Percentiles rank a stretch among this genome's conserved stretches.
phyloP scores from a whole-genome alignment of 148 eudicot genomes.

The Nepenthes mirabilis region DNA sequence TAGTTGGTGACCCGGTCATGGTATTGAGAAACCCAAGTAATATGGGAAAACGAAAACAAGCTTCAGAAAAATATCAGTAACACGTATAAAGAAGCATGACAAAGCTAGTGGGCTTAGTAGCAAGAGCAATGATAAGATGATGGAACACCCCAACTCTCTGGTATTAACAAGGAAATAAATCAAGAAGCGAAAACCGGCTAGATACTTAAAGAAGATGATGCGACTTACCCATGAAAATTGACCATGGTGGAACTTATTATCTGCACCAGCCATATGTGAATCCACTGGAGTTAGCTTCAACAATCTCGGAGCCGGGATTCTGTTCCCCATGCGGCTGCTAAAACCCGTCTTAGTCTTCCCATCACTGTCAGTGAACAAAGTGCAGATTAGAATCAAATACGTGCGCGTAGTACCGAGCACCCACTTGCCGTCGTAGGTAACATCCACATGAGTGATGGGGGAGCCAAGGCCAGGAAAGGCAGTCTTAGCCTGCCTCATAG shows the following conservation, averaged over 20 bases:
- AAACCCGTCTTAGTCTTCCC: conserved; percentile 89
- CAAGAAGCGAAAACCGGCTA: no score
- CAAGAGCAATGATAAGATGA: no score
- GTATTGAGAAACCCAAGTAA: no score
- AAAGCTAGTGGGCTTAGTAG: no score
- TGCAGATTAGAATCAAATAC: conserved; percentile 79
- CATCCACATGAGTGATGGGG: conserved; percentile 87
- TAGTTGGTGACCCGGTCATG: no score
- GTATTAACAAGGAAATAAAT: no score
- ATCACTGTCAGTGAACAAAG: conserved; percentile 84
- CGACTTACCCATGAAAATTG: conserved; percentile 85
- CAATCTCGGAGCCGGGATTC: conserved; percentile 79
- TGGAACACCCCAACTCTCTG: no score
- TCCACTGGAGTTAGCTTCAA: conserved; percentile 85
- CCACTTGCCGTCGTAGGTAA: conserved; percentile 99
- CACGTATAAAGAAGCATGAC: no score
- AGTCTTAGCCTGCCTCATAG: conserved; percentile 96
- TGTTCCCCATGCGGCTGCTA: conserved; percentile 77
- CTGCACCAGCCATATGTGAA: conserved; percentile 75
- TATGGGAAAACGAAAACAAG: no score
- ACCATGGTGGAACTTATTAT: conserved; percentile 62
- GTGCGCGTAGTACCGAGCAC: conserved; percentile 85
- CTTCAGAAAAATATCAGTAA: no score
- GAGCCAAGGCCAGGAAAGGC: conserved; percentile 96
- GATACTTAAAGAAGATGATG: no score